Evolutionary conservation across 768 basidiomycete species (phyloP).

Genomic region (Lactarius evosmus): DNA sequence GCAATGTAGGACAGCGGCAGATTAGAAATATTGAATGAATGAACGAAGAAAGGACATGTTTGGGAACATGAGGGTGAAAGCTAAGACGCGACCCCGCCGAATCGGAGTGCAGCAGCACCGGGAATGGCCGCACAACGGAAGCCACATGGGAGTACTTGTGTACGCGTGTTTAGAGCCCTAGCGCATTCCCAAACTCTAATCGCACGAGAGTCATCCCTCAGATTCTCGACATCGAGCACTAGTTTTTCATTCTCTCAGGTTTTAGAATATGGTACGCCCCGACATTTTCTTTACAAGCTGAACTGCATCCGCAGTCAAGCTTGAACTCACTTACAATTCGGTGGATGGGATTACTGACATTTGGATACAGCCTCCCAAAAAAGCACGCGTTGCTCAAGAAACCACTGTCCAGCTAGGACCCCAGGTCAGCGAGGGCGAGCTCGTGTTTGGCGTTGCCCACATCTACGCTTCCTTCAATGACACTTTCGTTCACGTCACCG

Average conservation of each 20-base stretch:
- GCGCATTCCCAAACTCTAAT: conserved; percentile 7
- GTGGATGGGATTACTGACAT: conserved; percentile 53
- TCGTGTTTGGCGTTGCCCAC: conserved; percentile 97
- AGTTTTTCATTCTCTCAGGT: neutral
- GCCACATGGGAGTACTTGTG: no score
- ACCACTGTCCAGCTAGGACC: conserved; percentile 89
- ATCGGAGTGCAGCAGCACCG: no score
- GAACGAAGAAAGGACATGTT: neutral
- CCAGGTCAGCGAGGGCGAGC: conserved; percentile 93
- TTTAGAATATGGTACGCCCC: conserved; percentile 20
- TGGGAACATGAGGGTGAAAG: neutral
- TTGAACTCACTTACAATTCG: conserved; percentile 21
- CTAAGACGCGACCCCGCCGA: no score
- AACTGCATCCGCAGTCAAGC: neutral
- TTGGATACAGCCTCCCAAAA: conserved; percentile 81
- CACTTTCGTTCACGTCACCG: conserved; percentile 98
- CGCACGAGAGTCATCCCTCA: neutral
- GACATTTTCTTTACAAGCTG: neutral
- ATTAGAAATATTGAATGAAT: no score
- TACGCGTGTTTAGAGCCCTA: conserved; percentile 6
- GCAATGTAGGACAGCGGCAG: neutral
- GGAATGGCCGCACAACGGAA: no score
- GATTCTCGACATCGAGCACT: neutral
- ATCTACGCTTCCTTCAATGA: conserved; percentile 99
- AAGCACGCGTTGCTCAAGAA: conserved; percentile 76